phyloP scores from a whole-genome alignment of 179 eudicot species.

The Heliamphora pulchella region DNA sequence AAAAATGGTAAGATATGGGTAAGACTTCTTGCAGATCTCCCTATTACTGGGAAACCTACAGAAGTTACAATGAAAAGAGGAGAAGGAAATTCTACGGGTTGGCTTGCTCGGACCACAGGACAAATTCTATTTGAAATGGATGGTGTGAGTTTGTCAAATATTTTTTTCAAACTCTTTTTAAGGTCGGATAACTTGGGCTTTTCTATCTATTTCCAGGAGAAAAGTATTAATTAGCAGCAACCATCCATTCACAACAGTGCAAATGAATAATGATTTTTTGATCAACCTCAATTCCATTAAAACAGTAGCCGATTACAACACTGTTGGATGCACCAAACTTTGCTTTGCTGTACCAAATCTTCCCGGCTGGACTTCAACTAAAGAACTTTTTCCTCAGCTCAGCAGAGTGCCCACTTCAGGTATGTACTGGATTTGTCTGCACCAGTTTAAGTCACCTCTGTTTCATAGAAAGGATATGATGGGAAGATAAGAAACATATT shows the following conservation, averaged over 20 bases:
- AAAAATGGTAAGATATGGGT: no score
- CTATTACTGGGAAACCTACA: no score
- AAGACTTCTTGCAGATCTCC: no score
- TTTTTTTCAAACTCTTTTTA: not conserved
- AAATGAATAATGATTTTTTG: no score
- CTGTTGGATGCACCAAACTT: not conserved
- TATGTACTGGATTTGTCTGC: not conserved
- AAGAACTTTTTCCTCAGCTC: not conserved
- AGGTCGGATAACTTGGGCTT: not conserved
- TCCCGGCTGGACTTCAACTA: not conserved
- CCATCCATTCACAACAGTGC: not conserved
- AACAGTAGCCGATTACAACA: constrained; percentile 12
- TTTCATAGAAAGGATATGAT: not conserved
- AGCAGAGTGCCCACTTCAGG: not conserved
- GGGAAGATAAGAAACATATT: constrained; percentile 7
- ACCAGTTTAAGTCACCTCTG: not conserved
- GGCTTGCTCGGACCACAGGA: no score
- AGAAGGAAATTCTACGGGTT: no score
- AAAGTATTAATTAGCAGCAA: not conserved
- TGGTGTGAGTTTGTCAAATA: no score
- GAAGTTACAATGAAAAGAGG: no score
- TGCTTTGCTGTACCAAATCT: not conserved
- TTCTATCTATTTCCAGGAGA: not conserved
- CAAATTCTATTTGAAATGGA: no score
- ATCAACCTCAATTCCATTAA: constrained; percentile 14